These are phyloP conservation scores for Emergomyces africanus DNA, from an alignment of 2,329 filamentous ascomycete genomes.

Conservation along the genomic window DNA sequence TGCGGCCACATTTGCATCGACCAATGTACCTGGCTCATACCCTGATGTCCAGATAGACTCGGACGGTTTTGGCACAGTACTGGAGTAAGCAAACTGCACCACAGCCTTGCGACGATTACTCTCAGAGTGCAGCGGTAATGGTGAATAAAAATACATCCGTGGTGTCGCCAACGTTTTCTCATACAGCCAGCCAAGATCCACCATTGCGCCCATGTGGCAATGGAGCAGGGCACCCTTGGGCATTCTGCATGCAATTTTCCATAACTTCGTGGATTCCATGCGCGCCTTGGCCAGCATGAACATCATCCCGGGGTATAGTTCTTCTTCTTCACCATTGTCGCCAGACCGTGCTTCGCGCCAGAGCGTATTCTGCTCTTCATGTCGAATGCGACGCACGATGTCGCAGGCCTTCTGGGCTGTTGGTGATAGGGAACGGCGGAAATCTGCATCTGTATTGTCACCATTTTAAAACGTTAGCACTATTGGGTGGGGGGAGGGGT, in stretches of 20 bases:
- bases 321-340: conserved; percentile 45
- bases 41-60: conserved; percentile 49
- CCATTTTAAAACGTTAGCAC: neutral
- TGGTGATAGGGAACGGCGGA: conserved; percentile 51
- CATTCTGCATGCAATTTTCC: conserved; percentile 73
- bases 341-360: conserved; percentile 61
- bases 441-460: conserved; percentile 16
- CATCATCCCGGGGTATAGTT: conserved; percentile 83
- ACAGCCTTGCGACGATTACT: conserved; percentile 41
- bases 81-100: conserved; percentile 50
- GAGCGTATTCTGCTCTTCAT: conserved; percentile 59
- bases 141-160: conserved; percentile 58
- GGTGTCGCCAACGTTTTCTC: conserved; percentile 55
- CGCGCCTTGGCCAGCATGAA: conserved; percentile 73
- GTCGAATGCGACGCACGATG: conserved; percentile 69
- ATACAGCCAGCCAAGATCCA: conserved; percentile 71
- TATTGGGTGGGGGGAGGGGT: neutral
- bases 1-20: conserved; percentile 52
- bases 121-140: conserved; percentile 43
- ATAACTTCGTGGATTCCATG: conserved; percentile 75
- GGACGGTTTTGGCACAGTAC: conserved; percentile 31
- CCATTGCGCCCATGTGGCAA: conserved; percentile 83
- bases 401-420: conserved; percentile 63
- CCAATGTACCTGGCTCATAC: conserved; percentile 48
- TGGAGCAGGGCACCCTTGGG: conserved; percentile 77